Base-by-base conservation (phyloP, 306 rosid species). In the Alnus glutinosa region DNA sequence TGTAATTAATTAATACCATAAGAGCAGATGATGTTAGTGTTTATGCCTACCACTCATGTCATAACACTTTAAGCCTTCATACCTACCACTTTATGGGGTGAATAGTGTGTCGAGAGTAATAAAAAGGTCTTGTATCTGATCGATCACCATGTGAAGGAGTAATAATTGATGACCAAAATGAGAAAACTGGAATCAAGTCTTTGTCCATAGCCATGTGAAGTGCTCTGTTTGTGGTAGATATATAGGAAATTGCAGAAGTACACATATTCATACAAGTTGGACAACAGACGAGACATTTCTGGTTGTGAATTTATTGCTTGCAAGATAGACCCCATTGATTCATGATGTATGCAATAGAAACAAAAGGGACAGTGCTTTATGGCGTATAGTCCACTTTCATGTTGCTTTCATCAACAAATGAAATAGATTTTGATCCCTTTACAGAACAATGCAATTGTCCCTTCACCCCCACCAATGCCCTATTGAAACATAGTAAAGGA, bases 291-390 rank as follows among this genome's bases (percentile, higher is more conserved):
- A 57, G 37, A 5, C 42, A 70, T 71, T 75, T 81, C n/a, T 74
- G 76, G 74, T 14, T 55, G 70, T 72, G 54, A 37, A 72, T 74
- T 48, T 32, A 81, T 83, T 81, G 85, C 62, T 78, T 58, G 77
- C 28, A 23, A 23, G 28, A 76, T 55, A 75, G 78, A 70, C 63
- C 81, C 82, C 83, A 52, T 81, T 71, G 39, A 55, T 34, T 68
- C 13, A 36, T 78, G 79, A 54, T 71, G 61, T 50, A 75, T 62
- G 86, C 82, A 19, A 10, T 59, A 63, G 72, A 36, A 75, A 80
- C 59, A 79, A 78, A 73, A 47, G 79, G 68, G 15, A 52, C 62
- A 66, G 47, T 68, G 77, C 83, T 83, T 84, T 76, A 37, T 49
- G 78, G 50, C 63, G 78, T 78, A 70, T 72, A 74, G 61, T 80